phyloP scores from a whole-genome alignment of 805 yeast species.

The Myxozyma nipponensis region DNA sequence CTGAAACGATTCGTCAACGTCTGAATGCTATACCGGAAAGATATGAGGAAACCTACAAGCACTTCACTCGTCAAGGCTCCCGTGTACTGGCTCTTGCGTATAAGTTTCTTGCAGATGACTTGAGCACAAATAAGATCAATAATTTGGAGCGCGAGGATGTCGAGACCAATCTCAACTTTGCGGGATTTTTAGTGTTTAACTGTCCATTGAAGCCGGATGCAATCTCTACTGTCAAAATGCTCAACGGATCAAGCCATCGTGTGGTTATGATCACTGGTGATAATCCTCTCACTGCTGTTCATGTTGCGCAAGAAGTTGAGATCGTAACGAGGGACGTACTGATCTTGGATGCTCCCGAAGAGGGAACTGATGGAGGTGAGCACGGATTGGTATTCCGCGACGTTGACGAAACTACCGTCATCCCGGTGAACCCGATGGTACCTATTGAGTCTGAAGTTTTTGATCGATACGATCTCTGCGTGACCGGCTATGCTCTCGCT shows the following conservation, averaged over 20 bases:
- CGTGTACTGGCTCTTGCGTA: slow-evolving; percentile 95
- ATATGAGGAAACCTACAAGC: slow-evolving; percentile 81
- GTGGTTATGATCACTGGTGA: slow-evolving; percentile 98
- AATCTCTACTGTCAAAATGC: slow-evolving; percentile 80
- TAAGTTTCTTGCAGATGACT: slow-evolving; percentile 55
- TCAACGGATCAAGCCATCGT: slow-evolving; percentile 92
- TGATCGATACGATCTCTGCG: slow-evolving; percentile 73
- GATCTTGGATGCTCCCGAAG: slow-evolving; percentile 81
- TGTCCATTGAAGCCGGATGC: slow-evolving; percentile 97
- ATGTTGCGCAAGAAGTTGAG: slow-evolving; percentile 89
- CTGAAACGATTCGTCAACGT: slow-evolving; percentile 87
- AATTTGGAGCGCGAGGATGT: slow-evolving; percentile 69
- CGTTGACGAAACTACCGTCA: slow-evolving; percentile 67
- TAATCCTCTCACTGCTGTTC: slow-evolving; percentile 96
- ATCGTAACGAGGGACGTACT: slow-evolving; percentile 80
- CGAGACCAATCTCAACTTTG: slow-evolving; percentile 72
- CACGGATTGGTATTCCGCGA: slow-evolving; percentile 75
- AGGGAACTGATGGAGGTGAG: slow-evolving; percentile 49
- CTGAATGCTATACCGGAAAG: slow-evolving; percentile 63
- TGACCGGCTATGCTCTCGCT: slow-evolving; percentile 86
- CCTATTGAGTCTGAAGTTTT: slow-evolving; percentile 56
- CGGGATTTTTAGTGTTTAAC: slow-evolving; percentile 93
- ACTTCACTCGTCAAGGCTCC: slow-evolving; percentile 91
- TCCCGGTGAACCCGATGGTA: slow-evolving; percentile 61
- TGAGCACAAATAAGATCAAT: slow-evolving; percentile 49